Percentiles rank a stretch among this genome's conserved stretches.
Evolutionary conservation across 129 eudicot species (phyloP).

Genomic region (Centrapalus pauciflorus): DNA sequence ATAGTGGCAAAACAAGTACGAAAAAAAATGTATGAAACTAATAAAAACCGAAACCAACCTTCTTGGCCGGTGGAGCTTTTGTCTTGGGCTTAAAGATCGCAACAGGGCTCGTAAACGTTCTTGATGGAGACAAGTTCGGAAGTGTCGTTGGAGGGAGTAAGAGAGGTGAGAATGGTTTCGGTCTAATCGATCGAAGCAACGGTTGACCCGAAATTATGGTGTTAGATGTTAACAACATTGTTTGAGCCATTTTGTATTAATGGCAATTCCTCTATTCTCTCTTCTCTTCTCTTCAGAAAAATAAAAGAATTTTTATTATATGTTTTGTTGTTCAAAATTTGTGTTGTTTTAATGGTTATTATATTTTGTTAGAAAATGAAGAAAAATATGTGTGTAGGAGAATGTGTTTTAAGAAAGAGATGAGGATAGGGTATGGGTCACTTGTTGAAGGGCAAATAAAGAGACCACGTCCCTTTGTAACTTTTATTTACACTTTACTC

Average conservation of each 20-base stretch:
- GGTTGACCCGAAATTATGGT: slow-evolving; percentile 31
- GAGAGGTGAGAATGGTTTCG: slow-evolving; percentile 47
- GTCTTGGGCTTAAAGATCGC: slow-evolving; percentile 91
- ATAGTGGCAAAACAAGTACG: no score
- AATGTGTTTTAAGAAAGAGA: slow-evolving; percentile 18
- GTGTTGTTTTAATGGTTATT: slow-evolving; percentile 12
- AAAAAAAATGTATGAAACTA: neutral
- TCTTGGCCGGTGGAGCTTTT: slow-evolving; percentile 75
- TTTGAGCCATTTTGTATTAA: slow-evolving; percentile 61
- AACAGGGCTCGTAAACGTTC: slow-evolving; percentile 24
- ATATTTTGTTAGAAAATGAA: slow-evolving; percentile 3
- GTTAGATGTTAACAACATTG: slow-evolving; percentile 63
- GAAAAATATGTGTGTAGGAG: slow-evolving; percentile 23
- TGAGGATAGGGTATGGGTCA: slow-evolving; percentile 41
- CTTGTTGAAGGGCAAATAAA: slow-evolving; percentile 23
- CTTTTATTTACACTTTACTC: slow-evolving; percentile 14
- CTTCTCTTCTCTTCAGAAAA: neutral
- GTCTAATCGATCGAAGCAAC: slow-evolving; percentile 56
- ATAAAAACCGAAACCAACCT: slow-evolving; percentile 30
- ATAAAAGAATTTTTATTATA: neutral
- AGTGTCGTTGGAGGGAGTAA: slow-evolving; percentile 34
- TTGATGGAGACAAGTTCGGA: slow-evolving; percentile 21
- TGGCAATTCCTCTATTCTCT: neutral
- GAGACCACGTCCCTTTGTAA: slow-evolving; percentile 32
- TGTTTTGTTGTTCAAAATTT: neutral